Evolutionary conservation across 345 rosid species (phyloP).

Genomic region (Salix dunnii): DNA sequence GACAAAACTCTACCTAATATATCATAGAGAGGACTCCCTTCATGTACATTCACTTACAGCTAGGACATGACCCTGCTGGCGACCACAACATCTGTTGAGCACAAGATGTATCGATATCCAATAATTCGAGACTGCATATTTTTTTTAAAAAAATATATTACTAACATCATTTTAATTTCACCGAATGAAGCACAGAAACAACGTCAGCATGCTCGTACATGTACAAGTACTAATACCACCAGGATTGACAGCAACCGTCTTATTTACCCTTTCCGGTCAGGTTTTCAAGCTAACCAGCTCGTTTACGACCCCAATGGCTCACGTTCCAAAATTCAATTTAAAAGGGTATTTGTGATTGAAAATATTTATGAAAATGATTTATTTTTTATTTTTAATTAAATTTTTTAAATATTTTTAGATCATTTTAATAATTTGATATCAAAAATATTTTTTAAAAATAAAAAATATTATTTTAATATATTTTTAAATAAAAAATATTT

Average conservation of each 20-base stretch:
- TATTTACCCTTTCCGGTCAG: background rate
- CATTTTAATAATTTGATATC: too few species aligned
- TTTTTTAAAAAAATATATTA: background rate
- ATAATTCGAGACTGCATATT: background rate
- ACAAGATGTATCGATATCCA: background rate
- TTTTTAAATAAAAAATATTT: too few species aligned
- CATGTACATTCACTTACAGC: too few species aligned
- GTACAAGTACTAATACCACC: background rate
- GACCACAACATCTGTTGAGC: background rate
- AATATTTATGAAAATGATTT: too few species aligned
- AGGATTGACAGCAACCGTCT: background rate
- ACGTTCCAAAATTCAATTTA: conserved; percentile 66
- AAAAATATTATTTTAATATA: too few species aligned
- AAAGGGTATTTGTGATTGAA: too few species aligned
- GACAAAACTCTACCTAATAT: too few species aligned
- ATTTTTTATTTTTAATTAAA: too few species aligned
- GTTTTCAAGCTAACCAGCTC: background rate
- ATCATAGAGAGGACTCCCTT: too few species aligned
- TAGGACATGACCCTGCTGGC: too few species aligned
- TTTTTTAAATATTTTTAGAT: too few species aligned
- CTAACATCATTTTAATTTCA: background rate
- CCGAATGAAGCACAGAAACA: background rate
- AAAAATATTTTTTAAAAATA: too few species aligned
- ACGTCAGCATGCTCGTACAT: background rate
- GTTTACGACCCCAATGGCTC: conserved; percentile 41